These are phyloP conservation scores for Saturnispora hagleri DNA, from an alignment of 805 yeast species.

Conservation along the genomic window DNA sequence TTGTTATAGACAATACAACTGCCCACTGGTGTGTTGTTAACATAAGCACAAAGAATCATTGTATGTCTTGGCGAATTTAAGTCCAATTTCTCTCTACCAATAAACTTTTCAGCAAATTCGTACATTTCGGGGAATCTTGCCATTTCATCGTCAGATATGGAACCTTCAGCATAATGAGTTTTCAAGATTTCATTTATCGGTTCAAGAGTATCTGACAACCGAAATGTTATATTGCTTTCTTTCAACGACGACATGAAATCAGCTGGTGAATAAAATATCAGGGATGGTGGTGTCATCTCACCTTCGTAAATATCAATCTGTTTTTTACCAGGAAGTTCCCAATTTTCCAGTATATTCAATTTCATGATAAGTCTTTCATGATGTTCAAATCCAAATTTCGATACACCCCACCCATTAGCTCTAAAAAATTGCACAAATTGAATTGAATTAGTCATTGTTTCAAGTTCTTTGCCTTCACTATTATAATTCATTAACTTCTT, in stretches of 20 bases:
- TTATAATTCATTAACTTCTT: conserved; percentile 7
- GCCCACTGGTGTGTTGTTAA: conserved; percentile 26
- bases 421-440: conserved; percentile 27
- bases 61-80: conserved; percentile 29
- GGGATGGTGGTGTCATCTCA: background rate
- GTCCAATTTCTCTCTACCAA: conserved; percentile 30
- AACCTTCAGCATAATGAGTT: conserved; percentile 25
- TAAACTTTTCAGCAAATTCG: conserved; percentile 10
- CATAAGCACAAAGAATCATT: conserved; percentile 28
- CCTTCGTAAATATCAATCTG: background rate
- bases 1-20: conserved; percentile 39
- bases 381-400: conserved; percentile 12
- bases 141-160: conserved; percentile 18
- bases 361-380: conserved; percentile 29
- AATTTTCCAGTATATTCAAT: conserved; percentile 30
- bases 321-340: conserved; percentile 39
- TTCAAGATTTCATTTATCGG: conserved; percentile 27
- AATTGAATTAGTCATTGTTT: conserved; percentile 5
- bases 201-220: conserved; percentile 37
- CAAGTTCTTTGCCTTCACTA: conserved; percentile 10
- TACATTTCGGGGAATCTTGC: conserved; percentile 25
- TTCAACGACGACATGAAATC: conserved; percentile 25
- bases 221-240: conserved; percentile 49
- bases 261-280: background rate
- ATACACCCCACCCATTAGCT: conserved; percentile 34